Percentiles rank a stretch among this genome's conserved stretches.
phyloP scores from a whole-genome alignment of 345 rosid species.

The Rhodomyrtus tomentosa region DNA sequence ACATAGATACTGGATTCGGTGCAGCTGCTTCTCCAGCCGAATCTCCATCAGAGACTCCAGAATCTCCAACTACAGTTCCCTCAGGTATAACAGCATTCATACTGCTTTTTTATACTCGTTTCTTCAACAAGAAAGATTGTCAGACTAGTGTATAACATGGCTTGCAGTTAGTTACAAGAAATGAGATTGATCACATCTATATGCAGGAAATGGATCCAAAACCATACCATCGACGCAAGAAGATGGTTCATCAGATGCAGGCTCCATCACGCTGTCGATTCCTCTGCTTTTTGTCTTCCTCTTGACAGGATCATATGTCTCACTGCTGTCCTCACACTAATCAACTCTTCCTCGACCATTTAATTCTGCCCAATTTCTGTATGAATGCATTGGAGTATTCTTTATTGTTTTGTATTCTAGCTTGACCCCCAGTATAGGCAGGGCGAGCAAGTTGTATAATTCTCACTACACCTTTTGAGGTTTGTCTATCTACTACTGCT shows the following conservation, averaged over 20 bases:
- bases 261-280: conserved; percentile 40
- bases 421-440: neutral
- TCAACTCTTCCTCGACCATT: neutral
- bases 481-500: neutral
- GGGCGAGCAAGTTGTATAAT: neutral
- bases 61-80: conserved; percentile 22
- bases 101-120: neutral
- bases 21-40: conserved; percentile 34
- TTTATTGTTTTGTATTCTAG: neutral
- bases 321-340: neutral
- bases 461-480: neutral
- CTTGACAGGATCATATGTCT: conserved; percentile 31
- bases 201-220: conserved; percentile 51
- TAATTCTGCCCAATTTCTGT: neutral
- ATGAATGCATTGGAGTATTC: neutral
- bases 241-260: conserved; percentile 45
- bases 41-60: conserved; percentile 55
- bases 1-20: neutral
- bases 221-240: conserved; percentile 46
- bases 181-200: conserved; percentile 9
- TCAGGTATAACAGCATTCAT: conserved; percentile 36
- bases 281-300: conserved; percentile 38
- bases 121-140: neutral
- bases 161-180: neutral
- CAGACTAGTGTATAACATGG: neutral